Evolutionary conservation across 805 yeast genomes (phyloP).

Genomic region (Cyberlindnera galapagoensis): DNA sequence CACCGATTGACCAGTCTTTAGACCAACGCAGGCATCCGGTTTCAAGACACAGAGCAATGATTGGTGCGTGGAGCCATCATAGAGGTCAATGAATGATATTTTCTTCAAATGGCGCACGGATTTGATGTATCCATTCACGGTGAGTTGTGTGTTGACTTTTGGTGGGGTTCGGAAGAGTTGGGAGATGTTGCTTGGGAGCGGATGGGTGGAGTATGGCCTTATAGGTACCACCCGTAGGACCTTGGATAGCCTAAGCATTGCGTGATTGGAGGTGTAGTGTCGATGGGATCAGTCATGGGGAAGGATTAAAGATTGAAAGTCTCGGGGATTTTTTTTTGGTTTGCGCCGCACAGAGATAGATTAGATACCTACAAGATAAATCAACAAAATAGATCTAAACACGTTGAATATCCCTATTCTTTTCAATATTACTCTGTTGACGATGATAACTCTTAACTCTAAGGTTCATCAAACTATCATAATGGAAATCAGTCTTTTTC

Average conservation of each 20-base stretch:
- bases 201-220: too few species aligned
- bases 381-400: too few species aligned
- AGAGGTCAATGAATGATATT: conserved; percentile 70
- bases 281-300: not conserved
- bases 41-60: conserved; percentile 52
- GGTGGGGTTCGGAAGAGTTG: conserved; percentile 19
- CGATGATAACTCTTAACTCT: conserved; percentile 39
- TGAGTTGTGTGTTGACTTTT: conserved; percentile 27
- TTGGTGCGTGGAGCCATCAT: conserved; percentile 64
- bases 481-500: conserved; percentile 29
- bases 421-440: conserved; percentile 13
- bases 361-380: too few species aligned
- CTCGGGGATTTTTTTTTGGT: too few species aligned
- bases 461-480: conserved; percentile 49
- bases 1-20: conserved; percentile 44
- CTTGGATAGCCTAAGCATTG: too few species aligned
- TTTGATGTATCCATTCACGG: conserved; percentile 68
- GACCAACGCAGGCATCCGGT: conserved; percentile 24
- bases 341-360: too few species aligned
- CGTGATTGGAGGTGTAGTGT: too few species aligned
- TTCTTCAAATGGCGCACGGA: conserved; percentile 69
- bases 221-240: too few species aligned
- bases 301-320: too few species aligned
- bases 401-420: conserved; percentile 8
- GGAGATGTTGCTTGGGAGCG: conserved; percentile 8